Percentiles rank a stretch among this genome's conserved stretches.
Conservation (phyloP, 306 rosid genomes). For the Astragalus membranaceus region DNA sequence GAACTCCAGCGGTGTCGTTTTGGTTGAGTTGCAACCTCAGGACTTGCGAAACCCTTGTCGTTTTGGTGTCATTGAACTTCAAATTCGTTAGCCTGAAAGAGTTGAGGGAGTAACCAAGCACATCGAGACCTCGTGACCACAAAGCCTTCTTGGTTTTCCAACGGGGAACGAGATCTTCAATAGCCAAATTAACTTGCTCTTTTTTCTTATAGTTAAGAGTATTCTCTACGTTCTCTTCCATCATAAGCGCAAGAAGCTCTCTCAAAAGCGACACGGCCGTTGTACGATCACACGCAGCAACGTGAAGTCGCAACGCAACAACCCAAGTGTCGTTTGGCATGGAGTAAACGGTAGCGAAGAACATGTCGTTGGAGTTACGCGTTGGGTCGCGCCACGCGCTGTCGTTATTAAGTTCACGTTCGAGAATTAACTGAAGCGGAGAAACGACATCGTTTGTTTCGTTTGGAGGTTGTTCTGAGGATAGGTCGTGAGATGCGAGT, state of each 20-base stretch:
- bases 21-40: conserved; percentile 39
- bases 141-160: conserved; percentile 28
- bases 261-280: conserved; percentile 36
- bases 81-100: conserved; percentile 34
- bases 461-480: not conserved
- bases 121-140: conserved; percentile 36
- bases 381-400: conserved; percentile 19
- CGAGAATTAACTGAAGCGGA: conserved; percentile 40
- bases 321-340: conserved; percentile 18
- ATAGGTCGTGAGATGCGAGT: not conserved
- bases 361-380: not conserved
- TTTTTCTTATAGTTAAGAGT: not conserved
- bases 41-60: conserved; percentile 37
- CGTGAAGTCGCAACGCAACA: conserved; percentile 37
- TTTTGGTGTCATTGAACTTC: conserved; percentile 34
- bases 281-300: conserved; percentile 50
- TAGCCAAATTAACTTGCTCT: conserved; percentile 12
- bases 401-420: conserved; percentile 48
- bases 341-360: conserved; percentile 30
- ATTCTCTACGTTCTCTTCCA: not conserved
- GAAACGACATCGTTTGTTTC: not conserved
- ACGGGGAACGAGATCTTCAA: conserved; percentile 42
- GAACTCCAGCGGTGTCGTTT: conserved; percentile 22
- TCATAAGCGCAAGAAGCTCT: conserved; percentile 29
- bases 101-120: conserved; percentile 45